A percentile compares a stretch with the other conserved stretches of the same genome.
Evolutionary conservation across 495 filamentous ascomycete genomes (phyloP).

Genomic region (Penicillium cataractarum): DNA sequence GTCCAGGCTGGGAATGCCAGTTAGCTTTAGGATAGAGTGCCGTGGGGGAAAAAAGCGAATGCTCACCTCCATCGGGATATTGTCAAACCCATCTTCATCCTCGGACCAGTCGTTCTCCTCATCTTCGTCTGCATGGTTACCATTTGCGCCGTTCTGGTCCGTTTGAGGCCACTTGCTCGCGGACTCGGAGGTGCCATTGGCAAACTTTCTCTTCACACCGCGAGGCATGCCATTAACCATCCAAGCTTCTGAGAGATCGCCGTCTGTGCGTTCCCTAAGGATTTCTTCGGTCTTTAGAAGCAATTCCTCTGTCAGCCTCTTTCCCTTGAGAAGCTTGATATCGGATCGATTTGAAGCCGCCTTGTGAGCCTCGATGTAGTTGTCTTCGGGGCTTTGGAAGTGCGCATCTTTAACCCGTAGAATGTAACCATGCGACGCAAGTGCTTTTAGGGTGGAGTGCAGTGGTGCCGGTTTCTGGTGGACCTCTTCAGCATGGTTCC

Average conservation of each 20-base stretch:
- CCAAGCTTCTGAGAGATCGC: slow-evolving; percentile 38
- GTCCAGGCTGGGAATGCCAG: slow-evolving; percentile 46
- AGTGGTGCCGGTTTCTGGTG: slow-evolving; percentile 36
- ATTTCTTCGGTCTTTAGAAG: slow-evolving; percentile 37
- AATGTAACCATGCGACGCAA: slow-evolving; percentile 55
- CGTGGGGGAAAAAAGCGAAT: background rate
- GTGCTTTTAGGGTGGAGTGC: slow-evolving; percentile 46
- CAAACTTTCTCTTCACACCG: slow-evolving; percentile 39
- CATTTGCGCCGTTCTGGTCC: slow-evolving; percentile 32
- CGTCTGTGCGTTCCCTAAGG: slow-evolving; percentile 37
- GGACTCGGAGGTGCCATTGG: slow-evolving; percentile 20
- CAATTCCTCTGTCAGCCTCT: slow-evolving; percentile 61
- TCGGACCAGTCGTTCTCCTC: slow-evolving; percentile 47
- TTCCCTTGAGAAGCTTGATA: slow-evolving; percentile 54
- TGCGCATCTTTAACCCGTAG: slow-evolving; percentile 50
- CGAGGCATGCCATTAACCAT: slow-evolving; percentile 44
- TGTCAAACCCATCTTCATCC: slow-evolving; percentile 41
- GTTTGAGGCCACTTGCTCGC: slow-evolving; percentile 19
- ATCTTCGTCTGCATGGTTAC: slow-evolving; percentile 28
- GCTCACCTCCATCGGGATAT: slow-evolving; percentile 47
- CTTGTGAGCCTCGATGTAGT: slow-evolving; percentile 51
- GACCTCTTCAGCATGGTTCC: slow-evolving; percentile 19
- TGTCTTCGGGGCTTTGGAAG: slow-evolving; percentile 56
- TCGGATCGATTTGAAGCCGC: slow-evolving; percentile 38
- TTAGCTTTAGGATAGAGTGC: background rate